Conservation (phyloP, 1,284 basidiomycete genomes). For the Papiliotrema laurentii region DNA sequence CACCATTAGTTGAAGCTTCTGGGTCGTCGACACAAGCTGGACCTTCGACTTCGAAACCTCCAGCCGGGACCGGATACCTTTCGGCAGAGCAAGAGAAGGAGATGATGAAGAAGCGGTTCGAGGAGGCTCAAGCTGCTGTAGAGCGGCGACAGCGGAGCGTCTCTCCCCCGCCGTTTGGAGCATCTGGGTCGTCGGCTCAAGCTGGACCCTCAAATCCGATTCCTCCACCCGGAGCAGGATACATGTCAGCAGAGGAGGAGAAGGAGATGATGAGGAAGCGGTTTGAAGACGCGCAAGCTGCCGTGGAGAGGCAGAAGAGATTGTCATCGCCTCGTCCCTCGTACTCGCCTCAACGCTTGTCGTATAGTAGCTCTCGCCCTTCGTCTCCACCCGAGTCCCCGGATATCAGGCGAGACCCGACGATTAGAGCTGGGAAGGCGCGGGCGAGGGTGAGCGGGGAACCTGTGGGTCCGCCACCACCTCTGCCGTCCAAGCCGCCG, state of each 20-base stretch:
- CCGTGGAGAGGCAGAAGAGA: slow-evolving; percentile 10
- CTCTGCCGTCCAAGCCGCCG: slow-evolving; percentile 39
- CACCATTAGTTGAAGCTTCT: background rate
- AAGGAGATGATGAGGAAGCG: slow-evolving; percentile 34
- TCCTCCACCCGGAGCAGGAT: slow-evolving; percentile 8
- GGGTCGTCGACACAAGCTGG: background rate
- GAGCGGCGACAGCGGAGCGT: background rate
- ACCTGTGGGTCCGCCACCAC: slow-evolving; percentile 31
- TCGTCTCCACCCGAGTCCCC: background rate
- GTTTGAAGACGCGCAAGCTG: slow-evolving; percentile 29
- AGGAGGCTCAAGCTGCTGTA: slow-evolving; percentile 26
- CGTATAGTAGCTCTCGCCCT: too few species aligned
- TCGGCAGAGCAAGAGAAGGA: slow-evolving; percentile 40
- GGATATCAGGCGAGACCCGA: background rate
- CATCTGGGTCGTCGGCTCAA: background rate
- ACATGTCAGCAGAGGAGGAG: slow-evolving; percentile 32
- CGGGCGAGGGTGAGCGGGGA: background rate
- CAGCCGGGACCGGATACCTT: slow-evolving; percentile 7
- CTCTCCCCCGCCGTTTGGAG: background rate
- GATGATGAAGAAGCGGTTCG: slow-evolving; percentile 30
- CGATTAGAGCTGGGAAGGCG: slow-evolving; percentile 11
- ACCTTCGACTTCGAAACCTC: background rate
- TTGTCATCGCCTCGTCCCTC: background rate
- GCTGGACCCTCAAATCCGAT: too few species aligned
- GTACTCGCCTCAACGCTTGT: too few species aligned